Percentiles rank a stretch among this genome's conserved stretches.
phyloP scores from a whole-genome alignment of 2,329 filamentous ascomycete species.

The Diaporthe sp. region DNA sequence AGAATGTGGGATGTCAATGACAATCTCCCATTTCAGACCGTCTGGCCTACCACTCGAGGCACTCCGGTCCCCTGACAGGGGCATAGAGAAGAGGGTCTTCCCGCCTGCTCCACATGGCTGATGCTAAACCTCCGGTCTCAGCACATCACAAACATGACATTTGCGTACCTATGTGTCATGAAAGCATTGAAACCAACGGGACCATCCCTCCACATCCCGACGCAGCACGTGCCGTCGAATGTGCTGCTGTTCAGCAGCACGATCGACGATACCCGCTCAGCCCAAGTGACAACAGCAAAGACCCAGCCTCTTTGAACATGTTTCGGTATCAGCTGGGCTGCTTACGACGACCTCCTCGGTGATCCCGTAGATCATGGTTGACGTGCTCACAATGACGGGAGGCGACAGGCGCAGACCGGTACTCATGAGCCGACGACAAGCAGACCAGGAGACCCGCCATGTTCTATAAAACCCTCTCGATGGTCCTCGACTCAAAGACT shows the following conservation, averaged over 20 bases:
- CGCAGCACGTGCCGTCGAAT: background rate
- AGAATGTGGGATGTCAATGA: background rate
- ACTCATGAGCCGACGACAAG: background rate
- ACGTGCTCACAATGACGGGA: background rate
- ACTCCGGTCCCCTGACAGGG: background rate
- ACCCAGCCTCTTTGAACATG: background rate
- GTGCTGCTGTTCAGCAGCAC: background rate
- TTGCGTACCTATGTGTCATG: background rate
- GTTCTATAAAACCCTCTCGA: background rate
- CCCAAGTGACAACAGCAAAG: background rate
- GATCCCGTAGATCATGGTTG: slow-evolving; percentile 11
- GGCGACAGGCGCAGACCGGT: background rate
- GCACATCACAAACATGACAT: background rate
- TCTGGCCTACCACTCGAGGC: background rate
- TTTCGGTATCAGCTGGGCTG: slow-evolving; percentile 2
- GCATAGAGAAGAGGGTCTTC: background rate
- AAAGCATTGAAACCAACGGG: background rate
- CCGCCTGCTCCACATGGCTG: background rate
- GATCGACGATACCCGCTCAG: background rate
- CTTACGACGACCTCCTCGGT: slow-evolving; percentile 13
- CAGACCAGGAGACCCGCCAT: background rate
- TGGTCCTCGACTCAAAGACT: background rate
- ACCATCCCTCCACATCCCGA: slow-evolving; percentile 7
- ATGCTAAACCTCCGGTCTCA: background rate
- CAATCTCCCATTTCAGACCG: background rate